Evolutionary conservation across 2,329 filamentous ascomycete genomes (phyloP).

Genomic region (Pestalotiopsis sp.): DNA sequence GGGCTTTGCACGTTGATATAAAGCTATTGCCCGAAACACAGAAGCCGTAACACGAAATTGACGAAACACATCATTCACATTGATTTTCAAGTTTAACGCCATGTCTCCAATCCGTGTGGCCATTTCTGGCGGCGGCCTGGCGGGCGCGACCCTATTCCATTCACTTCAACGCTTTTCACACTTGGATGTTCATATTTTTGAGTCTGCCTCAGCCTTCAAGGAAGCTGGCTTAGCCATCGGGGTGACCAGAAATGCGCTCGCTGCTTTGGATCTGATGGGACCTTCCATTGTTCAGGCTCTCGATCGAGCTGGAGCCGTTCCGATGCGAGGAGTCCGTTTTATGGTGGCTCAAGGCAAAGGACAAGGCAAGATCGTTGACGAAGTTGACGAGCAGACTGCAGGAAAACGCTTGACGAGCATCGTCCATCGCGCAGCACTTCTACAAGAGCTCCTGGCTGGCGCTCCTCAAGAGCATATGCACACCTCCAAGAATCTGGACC

Average conservation of each 20-base stretch:
- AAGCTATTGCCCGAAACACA: not conserved
- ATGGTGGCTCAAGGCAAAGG: constrained; percentile 14
- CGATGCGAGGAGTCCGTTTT: constrained; percentile 10
- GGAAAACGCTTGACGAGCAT: constrained; percentile 19
- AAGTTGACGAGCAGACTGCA: constrained; percentile 11
- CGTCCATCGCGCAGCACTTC: constrained; percentile 20
- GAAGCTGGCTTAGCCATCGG: constrained; percentile 17
- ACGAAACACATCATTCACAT: not conserved
- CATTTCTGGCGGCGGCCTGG: constrained; percentile 15
- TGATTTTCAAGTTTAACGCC: not conserved
- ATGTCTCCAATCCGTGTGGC: constrained; percentile 13
- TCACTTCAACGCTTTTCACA: constrained; percentile 13
- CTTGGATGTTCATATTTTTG: constrained; percentile 20
- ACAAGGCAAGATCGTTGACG: constrained; percentile 7
- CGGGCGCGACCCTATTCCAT: constrained; percentile 16
- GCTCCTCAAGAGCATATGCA: constrained; percentile 19
- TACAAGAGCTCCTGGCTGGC: constrained; percentile 20
- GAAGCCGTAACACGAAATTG: not conserved
- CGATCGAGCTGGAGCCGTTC: constrained; percentile 17
- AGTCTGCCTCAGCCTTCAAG: constrained; percentile 17
- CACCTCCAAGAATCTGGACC: constrained; percentile 14
- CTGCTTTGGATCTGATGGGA: constrained; percentile 15
- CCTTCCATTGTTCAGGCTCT: constrained; percentile 12
- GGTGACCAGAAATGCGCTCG: constrained; percentile 13
- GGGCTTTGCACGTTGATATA: too few relatives aligned